A percentile compares a stretch with the other conserved stretches of the same genome.
phyloP scores from a whole-genome alignment of 169 alveolate genomes.

The Besnoitia besnoiti region DNA sequence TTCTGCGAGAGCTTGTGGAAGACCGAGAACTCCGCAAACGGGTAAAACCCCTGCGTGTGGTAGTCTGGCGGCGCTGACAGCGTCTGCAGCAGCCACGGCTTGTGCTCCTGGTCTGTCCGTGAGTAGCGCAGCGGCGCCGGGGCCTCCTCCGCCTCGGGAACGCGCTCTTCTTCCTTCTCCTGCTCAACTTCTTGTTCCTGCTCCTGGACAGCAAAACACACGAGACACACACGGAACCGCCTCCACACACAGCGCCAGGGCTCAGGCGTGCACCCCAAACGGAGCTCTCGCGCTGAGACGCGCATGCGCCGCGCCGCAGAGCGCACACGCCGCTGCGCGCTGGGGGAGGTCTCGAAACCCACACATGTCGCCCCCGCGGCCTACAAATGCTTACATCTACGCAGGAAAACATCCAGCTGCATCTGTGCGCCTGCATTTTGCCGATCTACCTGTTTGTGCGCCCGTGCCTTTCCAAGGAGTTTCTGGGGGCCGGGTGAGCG shows the following conservation, averaged over 20 bases:
- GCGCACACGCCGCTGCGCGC: too few species aligned
- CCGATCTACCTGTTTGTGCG: too few species aligned
- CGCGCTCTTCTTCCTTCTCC: conserved; percentile 68
- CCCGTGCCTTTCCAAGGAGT: too few species aligned
- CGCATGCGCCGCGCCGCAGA: too few species aligned
- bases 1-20: conserved; percentile 49
- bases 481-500: too few species aligned
- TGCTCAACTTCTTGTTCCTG: conserved; percentile 71
- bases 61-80: conserved; percentile 42
- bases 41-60: conserved; percentile 58
- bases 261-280: too few species aligned
- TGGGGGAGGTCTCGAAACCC: too few species aligned
- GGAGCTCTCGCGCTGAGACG: too few species aligned
- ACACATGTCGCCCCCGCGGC: too few species aligned
- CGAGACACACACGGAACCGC: not conserved
- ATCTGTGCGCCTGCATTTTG: too few species aligned
- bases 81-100: conserved; percentile 55
- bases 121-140: conserved; percentile 49
- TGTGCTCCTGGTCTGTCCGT: conserved; percentile 44
- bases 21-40: conserved; percentile 31
- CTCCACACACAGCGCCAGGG: not conserved
- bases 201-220: conserved; percentile 52
- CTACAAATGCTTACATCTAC: too few species aligned
- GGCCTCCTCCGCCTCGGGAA: conserved; percentile 54
- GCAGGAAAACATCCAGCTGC: too few species aligned